Evolutionary conservation across 768 basidiomycete genomes (phyloP), one percentile per base, ranked within the genome.

Genomic region (Lyophyllum semitale): DNA sequence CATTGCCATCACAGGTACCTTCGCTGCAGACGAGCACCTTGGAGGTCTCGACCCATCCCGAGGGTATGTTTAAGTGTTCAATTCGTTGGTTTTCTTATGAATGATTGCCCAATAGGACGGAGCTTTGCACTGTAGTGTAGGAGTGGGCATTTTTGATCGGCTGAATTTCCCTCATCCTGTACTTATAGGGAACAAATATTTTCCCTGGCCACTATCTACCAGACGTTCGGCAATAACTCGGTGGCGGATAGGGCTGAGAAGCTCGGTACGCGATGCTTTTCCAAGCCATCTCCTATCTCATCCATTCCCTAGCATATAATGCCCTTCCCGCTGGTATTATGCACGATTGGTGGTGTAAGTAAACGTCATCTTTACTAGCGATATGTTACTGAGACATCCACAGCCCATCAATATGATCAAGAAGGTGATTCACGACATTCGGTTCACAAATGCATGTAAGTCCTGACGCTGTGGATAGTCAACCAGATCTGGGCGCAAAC

Each of bases 341-440:
- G 62, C 63, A 68, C 33, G 75, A 76, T 47, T 74, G 72, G 71
- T 68, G 67, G 64, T 71, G 72, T 75, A 52, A 54, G 69, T 61
- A 1, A 2, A 33, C 35, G 22, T 37, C 29, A n/a, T 6, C 11
- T 23, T 8, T 55, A 32, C 6, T 12, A 26, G 8, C 13, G 17
- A 1, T n/a, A 18, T 26, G 3, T 27, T 29, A 27, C 9, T 27
- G n/a, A 46, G 2, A 27, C 25, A 6, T 17, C 27, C 9, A 23
- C 41, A 76, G 74, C 73, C 3, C 76, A 76, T 40, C 76, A 77
- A 51, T 77, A 77, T 41, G 75, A 77, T 48, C 74, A 76, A 60
- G 70, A 77, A 68, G 73, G 73, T 73, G 54, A 29, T 48, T 3
- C n/a, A 20, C 25, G 26, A 35, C 33, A 9, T 37, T 25, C 12